These are phyloP conservation scores for Volvariella surrecta DNA, from an alignment of 1,284 basidiomycete species.

Conservation along the genomic window DNA sequence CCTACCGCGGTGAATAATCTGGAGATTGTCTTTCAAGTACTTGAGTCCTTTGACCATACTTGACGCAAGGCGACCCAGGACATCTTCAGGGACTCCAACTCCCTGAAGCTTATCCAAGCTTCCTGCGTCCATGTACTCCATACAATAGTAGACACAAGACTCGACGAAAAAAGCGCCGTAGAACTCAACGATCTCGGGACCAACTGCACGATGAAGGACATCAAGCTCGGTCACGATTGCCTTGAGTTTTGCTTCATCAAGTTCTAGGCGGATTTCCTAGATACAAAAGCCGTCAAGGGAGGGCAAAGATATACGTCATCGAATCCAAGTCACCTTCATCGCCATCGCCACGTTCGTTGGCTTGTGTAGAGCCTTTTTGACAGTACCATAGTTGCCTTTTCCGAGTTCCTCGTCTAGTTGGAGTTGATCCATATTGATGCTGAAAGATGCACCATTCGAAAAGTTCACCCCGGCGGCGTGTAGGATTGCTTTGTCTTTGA, in stretches of 20 bases:
- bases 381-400: conserved; percentile 95
- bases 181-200: conserved; percentile 94
- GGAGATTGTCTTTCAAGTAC: conserved; percentile 93
- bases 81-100: conserved; percentile 73
- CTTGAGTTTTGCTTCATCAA: conserved; percentile 91
- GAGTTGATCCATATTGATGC: conserved; percentile 95
- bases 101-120: conserved; percentile 78
- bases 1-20: conserved; percentile 92
- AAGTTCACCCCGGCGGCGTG: conserved; percentile 95
- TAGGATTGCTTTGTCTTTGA: conserved; percentile 87
- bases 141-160: conserved; percentile 98
- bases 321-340: conserved; percentile 72
- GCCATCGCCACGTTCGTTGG: conserved; percentile 97
- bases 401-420: conserved; percentile 90
- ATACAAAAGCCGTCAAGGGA: conserved; percentile 9
- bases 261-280: conserved; percentile 96
- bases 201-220: conserved; percentile 88
- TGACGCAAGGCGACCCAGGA: conserved; percentile 78
- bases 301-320: conserved; percentile 1
- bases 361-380: conserved; percentile 91
- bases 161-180: conserved; percentile 99
- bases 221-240: conserved; percentile 99
- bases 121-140: conserved; percentile 99
- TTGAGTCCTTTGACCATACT: conserved; percentile 88
- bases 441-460: conserved; percentile 85